These are phyloP conservation scores for Chytriomyces confervae DNA, from an alignment of 192 early-diverging fungal species.

Conservation along the genomic window DNA sequence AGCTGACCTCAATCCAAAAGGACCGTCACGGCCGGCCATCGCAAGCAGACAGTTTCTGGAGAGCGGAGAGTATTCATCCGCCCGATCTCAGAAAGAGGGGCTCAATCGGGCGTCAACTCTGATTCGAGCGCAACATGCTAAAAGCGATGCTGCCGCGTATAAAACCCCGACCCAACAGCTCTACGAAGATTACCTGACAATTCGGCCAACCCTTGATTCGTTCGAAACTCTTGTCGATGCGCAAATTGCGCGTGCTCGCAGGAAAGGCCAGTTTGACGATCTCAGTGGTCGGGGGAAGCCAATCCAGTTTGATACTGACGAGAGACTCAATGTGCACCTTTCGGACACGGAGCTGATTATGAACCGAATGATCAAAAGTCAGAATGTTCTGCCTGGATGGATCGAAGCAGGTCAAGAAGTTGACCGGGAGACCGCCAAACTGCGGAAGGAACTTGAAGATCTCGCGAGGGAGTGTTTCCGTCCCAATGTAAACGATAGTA, in stretches of 20 bases:
- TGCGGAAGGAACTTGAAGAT: slow-evolving; percentile 39
- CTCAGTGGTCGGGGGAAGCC: slow-evolving; percentile 46
- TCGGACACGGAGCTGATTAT: slow-evolving; percentile 43
- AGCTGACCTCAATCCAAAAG: background rate
- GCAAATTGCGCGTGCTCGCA: slow-evolving; percentile 41
- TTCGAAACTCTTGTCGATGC: slow-evolving; percentile 47
- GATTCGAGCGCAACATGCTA: slow-evolving; percentile 19
- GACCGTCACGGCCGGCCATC: background rate
- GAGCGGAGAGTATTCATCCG: background rate
- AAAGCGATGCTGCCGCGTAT: slow-evolving; percentile 35
- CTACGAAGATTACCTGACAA: slow-evolving; percentile 45
- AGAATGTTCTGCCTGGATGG: slow-evolving; percentile 46
- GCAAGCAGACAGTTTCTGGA: slow-evolving; percentile 17
- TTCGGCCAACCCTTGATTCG: slow-evolving; percentile 39
- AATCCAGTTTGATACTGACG: slow-evolving; percentile 40
- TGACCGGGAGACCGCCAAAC: slow-evolving; percentile 38
- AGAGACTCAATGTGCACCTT: slow-evolving; percentile 45
- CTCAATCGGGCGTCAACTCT: background rate
- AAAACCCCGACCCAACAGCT: slow-evolving; percentile 44
- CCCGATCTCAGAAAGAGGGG: slow-evolving; percentile 6
- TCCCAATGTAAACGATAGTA: background rate
- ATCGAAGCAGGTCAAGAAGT: slow-evolving; percentile 44
- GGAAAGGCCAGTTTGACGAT: slow-evolving; percentile 49
- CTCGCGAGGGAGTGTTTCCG: slow-evolving; percentile 30
- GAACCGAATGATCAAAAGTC: slow-evolving; percentile 48